Conservation (phyloP, 805 yeast genomes). For the Wickerhamiella spandovensis region DNA sequence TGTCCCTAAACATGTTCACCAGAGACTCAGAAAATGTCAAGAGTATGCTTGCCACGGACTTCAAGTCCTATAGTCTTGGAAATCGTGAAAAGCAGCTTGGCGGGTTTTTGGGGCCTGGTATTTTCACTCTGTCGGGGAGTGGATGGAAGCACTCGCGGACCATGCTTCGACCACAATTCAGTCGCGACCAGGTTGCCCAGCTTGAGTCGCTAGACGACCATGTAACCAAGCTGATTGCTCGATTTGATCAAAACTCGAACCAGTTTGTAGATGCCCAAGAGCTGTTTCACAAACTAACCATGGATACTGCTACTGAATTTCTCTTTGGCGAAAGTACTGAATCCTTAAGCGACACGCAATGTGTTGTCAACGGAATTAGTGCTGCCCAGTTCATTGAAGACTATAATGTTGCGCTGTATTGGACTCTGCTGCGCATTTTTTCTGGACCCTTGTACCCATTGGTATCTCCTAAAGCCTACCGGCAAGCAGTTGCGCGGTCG, state of each 20-base stretch:
- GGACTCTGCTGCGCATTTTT: slow-evolving; percentile 12
- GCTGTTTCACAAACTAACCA: slow-evolving; percentile 15
- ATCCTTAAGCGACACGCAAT: slow-evolving; percentile 8
- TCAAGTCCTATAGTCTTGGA: slow-evolving; percentile 23
- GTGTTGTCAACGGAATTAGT: slow-evolving; percentile 12
- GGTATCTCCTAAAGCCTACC: slow-evolving; percentile 14
- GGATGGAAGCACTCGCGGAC: slow-evolving; percentile 23
- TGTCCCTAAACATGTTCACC: slow-evolving; percentile 12
- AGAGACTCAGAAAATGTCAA: slow-evolving; percentile 22
- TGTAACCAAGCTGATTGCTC: slow-evolving; percentile 16
- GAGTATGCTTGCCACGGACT: slow-evolving; percentile 20
- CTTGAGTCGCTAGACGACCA: slow-evolving; percentile 17
- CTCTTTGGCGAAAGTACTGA: slow-evolving; percentile 18
- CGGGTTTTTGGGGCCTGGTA: slow-evolving; percentile 25
- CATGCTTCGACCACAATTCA: slow-evolving; percentile 21
- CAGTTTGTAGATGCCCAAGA: slow-evolving; percentile 16
- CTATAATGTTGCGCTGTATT: slow-evolving; percentile 3
- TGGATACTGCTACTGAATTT: slow-evolving; percentile 21
- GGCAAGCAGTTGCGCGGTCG: slow-evolving; percentile 23
- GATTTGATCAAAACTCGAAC: slow-evolving; percentile 9
- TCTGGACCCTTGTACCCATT: slow-evolving; percentile 13
- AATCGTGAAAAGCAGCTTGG: slow-evolving; percentile 17
- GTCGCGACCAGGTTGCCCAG: slow-evolving; percentile 18
- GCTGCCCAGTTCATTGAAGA: slow-evolving; percentile 16
- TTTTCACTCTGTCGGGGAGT: slow-evolving; percentile 25